Conservation (phyloP, 1,284 basidiomycete genomes). For the Sanghuangporus weigelae region DNA sequence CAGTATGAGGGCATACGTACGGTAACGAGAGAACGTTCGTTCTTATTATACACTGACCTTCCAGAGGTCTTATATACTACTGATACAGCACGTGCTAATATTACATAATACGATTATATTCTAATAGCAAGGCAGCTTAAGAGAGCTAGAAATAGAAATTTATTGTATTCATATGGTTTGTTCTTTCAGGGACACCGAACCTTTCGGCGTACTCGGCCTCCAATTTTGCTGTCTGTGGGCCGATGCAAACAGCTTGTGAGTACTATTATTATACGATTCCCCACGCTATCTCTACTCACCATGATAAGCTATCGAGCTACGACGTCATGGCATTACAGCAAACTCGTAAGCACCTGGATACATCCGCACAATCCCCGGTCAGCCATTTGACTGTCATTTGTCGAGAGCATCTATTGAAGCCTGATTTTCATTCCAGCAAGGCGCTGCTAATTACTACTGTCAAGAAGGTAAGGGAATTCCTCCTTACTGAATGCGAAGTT, state of each 20-base stretch:
- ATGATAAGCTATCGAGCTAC: slow-evolving; percentile 16
- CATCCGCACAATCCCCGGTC: slow-evolving; percentile 1
- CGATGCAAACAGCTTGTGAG: slow-evolving; percentile 12
- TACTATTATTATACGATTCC: background rate
- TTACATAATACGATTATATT: no score
- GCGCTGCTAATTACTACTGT: background rate
- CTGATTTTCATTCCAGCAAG: background rate
- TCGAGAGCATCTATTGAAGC: background rate
- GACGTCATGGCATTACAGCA: slow-evolving; percentile 15
- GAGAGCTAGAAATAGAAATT: background rate
- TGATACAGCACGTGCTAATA: no score
- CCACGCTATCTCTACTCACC: background rate
- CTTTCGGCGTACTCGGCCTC: slow-evolving; percentile 10
- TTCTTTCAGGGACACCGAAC: background rate
- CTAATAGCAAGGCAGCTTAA: background rate
- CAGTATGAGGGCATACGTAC: no score
- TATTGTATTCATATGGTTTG: background rate
- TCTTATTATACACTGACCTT: no score
- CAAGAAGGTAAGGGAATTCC: background rate
- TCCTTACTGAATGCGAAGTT: background rate
- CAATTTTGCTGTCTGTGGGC: slow-evolving; percentile 15
- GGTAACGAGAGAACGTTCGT: no score
- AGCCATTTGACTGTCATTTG: background rate
- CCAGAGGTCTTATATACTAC: no score
- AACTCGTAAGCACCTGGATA: slow-evolving; percentile 13